phyloP scores from a whole-genome alignment of 2,329 filamentous ascomycete species.

The Clonostachys solani region DNA sequence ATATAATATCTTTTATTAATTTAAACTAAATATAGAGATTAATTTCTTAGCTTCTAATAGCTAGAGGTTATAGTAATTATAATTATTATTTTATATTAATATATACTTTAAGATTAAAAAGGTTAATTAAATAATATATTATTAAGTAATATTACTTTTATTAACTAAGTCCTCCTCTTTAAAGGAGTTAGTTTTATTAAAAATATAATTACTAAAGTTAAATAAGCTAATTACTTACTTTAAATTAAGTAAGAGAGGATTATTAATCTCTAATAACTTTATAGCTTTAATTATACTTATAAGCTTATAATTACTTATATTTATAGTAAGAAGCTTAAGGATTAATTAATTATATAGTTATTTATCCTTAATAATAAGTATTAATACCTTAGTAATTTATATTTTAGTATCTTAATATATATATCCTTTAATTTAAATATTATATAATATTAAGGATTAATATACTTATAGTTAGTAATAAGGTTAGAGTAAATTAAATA shows the following conservation, averaged over 20 bases:
- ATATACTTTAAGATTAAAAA: neutral
- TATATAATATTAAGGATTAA: neutral
- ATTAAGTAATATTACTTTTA: neutral
- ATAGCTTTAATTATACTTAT: no score
- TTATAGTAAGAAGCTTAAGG: neutral
- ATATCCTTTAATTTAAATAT: neutral
- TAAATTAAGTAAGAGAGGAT: no score
- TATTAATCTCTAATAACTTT: no score
- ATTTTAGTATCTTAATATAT: neutral
- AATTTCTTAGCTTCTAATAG: neutral
- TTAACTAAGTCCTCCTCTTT: no score
- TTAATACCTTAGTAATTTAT: neutral
- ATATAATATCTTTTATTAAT: constrained; percentile 2
- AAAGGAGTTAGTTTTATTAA: no score
- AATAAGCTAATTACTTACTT: no score
- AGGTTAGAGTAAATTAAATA: constrained; percentile 1
- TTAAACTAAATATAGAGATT: neutral
- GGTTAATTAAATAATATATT: neutral
- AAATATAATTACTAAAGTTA: no score
- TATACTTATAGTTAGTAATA: neutral
- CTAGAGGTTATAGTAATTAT: neutral
- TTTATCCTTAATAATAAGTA: neutral
- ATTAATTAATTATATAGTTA: neutral
- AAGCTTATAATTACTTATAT: neutral
- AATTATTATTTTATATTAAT: neutral